Base-by-base conservation (phyloP, 306 rosid genomes). In the Begonia fuchsioides region DNA sequence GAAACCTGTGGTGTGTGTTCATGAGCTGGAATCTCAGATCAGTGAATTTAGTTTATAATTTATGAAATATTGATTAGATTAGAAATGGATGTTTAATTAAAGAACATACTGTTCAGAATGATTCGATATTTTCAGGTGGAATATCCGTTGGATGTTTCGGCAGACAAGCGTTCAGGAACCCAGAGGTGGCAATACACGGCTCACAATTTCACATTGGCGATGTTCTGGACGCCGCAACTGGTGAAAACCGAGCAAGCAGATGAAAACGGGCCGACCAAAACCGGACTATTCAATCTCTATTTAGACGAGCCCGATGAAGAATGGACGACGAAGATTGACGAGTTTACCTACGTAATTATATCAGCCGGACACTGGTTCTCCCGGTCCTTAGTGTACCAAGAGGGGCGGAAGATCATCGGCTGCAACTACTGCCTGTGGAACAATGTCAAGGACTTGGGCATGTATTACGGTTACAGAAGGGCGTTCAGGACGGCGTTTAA, bases 341-440 rank as follows among this genome's bases (percentile, higher is more conserved):
- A 71, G 13, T 92, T 75, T 9, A 80, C 80, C 62, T 77, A 77
- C 64, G 17, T 86, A 15, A 62, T 92, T 17, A 53, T 92, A 67
- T 75, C 79, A 6, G 79, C 73, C 0, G 98, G 94, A 11, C 98
- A 92, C 43, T 92, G 98, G 98, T 82, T 92, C 50, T 60, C 55
- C 6, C 57, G 82, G 11, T 72, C 93, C 6, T 50, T 75, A 70
- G 63, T 75, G 2, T 86, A 58, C 72, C 63, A 72, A 2, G 83
- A 85, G 57, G 56, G 73, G 2, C 47, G 70, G 52, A 53, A 68
- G 17, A 43, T 77, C 43, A 60, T 75, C 0, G 98, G 96, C 14
- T 85, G 98, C 58, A 83, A 75, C 15, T 69, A 64, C 16, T 92
- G 98, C 65, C 78, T 62, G 39, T 13, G 67, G 14, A 69, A 60